Conservation (phyloP, 305 asterid genomes). For the Plantago coronopus region DNA sequence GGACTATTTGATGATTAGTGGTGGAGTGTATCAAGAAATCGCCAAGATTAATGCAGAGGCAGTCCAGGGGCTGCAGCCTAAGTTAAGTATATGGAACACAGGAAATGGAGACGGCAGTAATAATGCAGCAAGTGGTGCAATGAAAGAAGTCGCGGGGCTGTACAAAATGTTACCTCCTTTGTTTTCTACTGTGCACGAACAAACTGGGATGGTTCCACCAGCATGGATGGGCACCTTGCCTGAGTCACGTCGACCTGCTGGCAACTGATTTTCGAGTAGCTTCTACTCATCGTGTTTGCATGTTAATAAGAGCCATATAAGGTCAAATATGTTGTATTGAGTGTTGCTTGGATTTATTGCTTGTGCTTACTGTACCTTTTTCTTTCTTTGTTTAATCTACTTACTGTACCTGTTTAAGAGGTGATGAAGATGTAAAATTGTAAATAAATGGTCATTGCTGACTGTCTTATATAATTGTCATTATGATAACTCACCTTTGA, state of each 20-base stretch:
- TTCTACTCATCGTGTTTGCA: too few relatives aligned
- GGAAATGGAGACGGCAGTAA: conserved; percentile 17
- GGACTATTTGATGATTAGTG: conserved; percentile 44
- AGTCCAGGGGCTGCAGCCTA: conserved; percentile 37
- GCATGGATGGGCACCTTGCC: conserved; percentile 44
- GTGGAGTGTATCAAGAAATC: conserved; percentile 37
- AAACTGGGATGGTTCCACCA: conserved; percentile 55
- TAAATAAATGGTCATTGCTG: too few relatives aligned
- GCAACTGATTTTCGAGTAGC: too few relatives aligned
- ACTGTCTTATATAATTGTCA: too few relatives aligned
- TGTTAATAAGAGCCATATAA: too few relatives aligned
- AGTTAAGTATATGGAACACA: conserved; percentile 42
- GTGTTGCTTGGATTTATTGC: too few relatives aligned
- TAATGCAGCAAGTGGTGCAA: conserved; percentile 30
- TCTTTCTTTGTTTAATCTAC: too few relatives aligned
- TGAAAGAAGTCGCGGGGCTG: conserved; percentile 42
- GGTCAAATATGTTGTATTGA: too few relatives aligned
- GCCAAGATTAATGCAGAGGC: conserved; percentile 40
- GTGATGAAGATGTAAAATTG: too few relatives aligned
- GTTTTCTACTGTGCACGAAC: conserved; percentile 46
- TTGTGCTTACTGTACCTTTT: too few relatives aligned
- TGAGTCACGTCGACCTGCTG: background rate
- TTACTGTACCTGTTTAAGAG: too few relatives aligned
- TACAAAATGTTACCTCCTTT: conserved; percentile 48
- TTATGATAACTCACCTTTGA: too few relatives aligned